Base-by-base conservation (phyloP, 2,329 filamentous ascomycete species). In the Trichoderma afroharzianum region DNA sequence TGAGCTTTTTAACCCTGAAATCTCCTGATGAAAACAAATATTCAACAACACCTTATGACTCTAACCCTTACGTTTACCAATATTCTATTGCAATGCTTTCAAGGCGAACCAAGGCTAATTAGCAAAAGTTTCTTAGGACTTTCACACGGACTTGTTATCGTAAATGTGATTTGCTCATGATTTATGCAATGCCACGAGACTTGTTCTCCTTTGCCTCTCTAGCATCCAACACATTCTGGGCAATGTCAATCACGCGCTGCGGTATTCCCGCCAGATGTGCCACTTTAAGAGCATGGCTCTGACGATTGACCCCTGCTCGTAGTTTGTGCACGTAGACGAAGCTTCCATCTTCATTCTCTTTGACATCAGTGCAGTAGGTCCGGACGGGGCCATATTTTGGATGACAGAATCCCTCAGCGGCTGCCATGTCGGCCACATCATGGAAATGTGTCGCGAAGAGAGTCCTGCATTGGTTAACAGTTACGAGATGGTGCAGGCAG, bases 361-460 rank as follows among this genome's bases (percentile, higher is more conserved):
- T 86, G 9, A 99, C 89, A 81, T 98, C 94, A 0, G 96, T 98
- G 80, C 95, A 98, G 80, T 95, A 98, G 76, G 89, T 89, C 50
- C 88, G 92, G 64, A 97, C 83, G 2, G 78, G 75, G 0, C 83
- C 83, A 7, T 79, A 76, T 3, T 78, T 77, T 6, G 76, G 74
- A 2, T 76, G 75, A 8, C 80, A 78, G 73, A 90, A 78, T 0
- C 83, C 83, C 6, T 83, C 87, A 7, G 85, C 83, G 8, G 80
- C 80, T 0, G 92, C 93, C 84, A 97, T 88, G 78, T 97, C 94
- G 2, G 92, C 92, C 6, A 99, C 84, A 4, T 82, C 85, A 80
- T 99, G 95, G 78, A 98, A 99, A 81, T 99, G 96, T 18, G 96
- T 98, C 1, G 96, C 96, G 80, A 99, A 99, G 55, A 99, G 85